Base-by-base conservation (phyloP, 2,329 filamentous ascomycete genomes). In the Colletotrichum tanaceti region DNA sequence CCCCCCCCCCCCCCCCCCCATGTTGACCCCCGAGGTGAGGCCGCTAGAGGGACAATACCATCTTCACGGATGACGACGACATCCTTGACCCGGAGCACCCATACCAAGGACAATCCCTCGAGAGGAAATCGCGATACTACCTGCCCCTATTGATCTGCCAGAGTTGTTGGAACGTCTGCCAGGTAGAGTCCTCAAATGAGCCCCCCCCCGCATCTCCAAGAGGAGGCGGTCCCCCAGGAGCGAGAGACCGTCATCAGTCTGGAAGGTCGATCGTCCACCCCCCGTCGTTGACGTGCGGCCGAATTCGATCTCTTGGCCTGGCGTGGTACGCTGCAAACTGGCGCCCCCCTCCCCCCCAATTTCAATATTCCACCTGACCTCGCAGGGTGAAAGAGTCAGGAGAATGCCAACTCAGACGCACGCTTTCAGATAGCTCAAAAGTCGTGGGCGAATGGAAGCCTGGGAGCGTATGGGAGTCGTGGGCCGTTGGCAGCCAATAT, bases 301-400 rank as follows among this genome's bases (percentile, higher is more conserved):
- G 28, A 28, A 47, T 7, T 58, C 13, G 9, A 46, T 32, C 24
- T 14, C 41, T 35, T 16, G 4, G 5, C 28, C 24, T 20, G 28
- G 24, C 16, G 41, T 44, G n/a, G 16, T 39, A 43, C 53, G n/a
- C 50, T 55, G 14, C 43, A 49, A 32, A 32, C 28, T 32, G 7
- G 1, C 18, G n/a, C 49, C n/a, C 55, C 41, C 47, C 38, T 49
- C 4, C 18, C 44, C n/a, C n/a, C n/a, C n/a, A n/a, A n/a, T 50
- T 24, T n/a, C 43, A 47, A 16, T 20, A 20, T 16, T 22, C 41
- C 6, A n/a, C 52, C 14, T 16, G 18, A n/a, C 20, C 41, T 22
- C n/a, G n/a, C 39, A 49, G 43, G 61, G 65, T 57, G 24, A 28
- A 58, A 52, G 61, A 68, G 54, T 55, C 65, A 68, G 62, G 54